Evolutionary conservation across 2,329 filamentous ascomycete genomes (phyloP).

Genomic region (Macrophomina pseudophaseolina): DNA sequence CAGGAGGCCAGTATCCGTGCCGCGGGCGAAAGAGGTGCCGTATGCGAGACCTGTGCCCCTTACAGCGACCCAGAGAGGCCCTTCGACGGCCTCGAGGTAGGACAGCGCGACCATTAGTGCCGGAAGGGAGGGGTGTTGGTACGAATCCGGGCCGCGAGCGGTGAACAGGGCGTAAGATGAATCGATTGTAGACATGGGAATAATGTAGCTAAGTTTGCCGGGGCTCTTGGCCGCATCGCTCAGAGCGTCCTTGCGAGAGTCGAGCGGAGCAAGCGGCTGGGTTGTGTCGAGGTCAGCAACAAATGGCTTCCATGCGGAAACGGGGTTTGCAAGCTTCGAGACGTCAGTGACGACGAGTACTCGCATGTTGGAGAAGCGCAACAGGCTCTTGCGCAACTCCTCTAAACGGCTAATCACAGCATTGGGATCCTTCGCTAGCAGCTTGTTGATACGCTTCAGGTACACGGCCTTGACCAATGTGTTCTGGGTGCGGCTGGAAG

Average conservation of each 20-base stretch:
- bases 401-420: slow-evolving; percentile 79
- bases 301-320: slow-evolving; percentile 77
- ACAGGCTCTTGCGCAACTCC: slow-evolving; percentile 74
- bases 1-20: slow-evolving; percentile 78
- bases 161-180: slow-evolving; percentile 85
- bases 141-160: slow-evolving; percentile 74
- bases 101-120: slow-evolving; percentile 85
- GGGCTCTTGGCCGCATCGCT: slow-evolving; percentile 75
- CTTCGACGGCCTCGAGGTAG: slow-evolving; percentile 92
- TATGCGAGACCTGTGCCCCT: slow-evolving; percentile 94
- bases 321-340: slow-evolving; percentile 72
- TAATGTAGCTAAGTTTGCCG: slow-evolving; percentile 75
- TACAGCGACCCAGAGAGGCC: slow-evolving; percentile 90
- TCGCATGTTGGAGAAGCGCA: slow-evolving; percentile 84
- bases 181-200: slow-evolving; percentile 91
- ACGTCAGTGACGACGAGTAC: slow-evolving; percentile 84
- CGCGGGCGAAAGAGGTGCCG: slow-evolving; percentile 78
- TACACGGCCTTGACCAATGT: slow-evolving; percentile 88
- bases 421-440: slow-evolving; percentile 77
- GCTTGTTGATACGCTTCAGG: slow-evolving; percentile 80
- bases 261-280: slow-evolving; percentile 70
- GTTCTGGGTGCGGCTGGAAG: slow-evolving; percentile 75
- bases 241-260: slow-evolving; percentile 71
- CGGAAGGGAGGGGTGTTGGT: slow-evolving; percentile 77
- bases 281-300: slow-evolving; percentile 57